Conservation (phyloP, 208 protist species). For the Leishmania amazonensis region DNA sequence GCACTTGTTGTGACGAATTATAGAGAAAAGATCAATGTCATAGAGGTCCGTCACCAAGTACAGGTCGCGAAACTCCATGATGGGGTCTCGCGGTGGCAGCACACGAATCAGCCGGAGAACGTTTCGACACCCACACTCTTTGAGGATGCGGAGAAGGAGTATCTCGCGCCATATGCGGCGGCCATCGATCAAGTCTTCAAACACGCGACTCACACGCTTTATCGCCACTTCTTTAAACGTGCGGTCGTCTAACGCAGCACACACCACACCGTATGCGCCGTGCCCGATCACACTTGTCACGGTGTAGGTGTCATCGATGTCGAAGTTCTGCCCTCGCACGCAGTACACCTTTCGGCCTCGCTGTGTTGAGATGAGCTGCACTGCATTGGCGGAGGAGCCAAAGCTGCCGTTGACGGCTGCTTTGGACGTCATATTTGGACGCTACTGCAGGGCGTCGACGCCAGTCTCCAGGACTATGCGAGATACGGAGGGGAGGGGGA, state of each 20-base stretch:
- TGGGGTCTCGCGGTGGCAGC: constrained; percentile 64
- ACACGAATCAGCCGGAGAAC: constrained; percentile 83
- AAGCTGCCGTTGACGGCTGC: constrained; percentile 41
- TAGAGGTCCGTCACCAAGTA: constrained; percentile 92
- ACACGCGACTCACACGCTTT: constrained; percentile 97
- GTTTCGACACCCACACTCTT: constrained; percentile 93
- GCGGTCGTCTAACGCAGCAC: constrained; percentile 74
- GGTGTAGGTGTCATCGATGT: constrained; percentile 89
- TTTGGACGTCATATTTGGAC: constrained; percentile 18
- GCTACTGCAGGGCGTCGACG: neutral
- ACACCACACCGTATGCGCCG: constrained; percentile 92
- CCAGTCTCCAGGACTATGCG: neutral
- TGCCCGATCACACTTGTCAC: constrained; percentile 83
- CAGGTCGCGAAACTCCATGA: constrained; percentile 81
- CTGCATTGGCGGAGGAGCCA: constrained; percentile 38
- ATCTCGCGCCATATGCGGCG: constrained; percentile 98
- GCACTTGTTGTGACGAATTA: constrained; percentile 61
- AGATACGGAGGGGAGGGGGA: neutral
- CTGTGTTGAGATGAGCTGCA: constrained; percentile 76
- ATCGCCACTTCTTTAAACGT: constrained; percentile 95
- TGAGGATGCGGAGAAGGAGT: constrained; percentile 91
- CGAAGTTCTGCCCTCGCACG: constrained; percentile 84
- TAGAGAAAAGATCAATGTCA: constrained; percentile 95
- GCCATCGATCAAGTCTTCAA: constrained; percentile 95
- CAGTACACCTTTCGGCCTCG: constrained; percentile 88